These are phyloP conservation scores for Fusarium newnesense DNA, from an alignment of 2,329 filamentous ascomycete genomes.

Conservation along the genomic window DNA sequence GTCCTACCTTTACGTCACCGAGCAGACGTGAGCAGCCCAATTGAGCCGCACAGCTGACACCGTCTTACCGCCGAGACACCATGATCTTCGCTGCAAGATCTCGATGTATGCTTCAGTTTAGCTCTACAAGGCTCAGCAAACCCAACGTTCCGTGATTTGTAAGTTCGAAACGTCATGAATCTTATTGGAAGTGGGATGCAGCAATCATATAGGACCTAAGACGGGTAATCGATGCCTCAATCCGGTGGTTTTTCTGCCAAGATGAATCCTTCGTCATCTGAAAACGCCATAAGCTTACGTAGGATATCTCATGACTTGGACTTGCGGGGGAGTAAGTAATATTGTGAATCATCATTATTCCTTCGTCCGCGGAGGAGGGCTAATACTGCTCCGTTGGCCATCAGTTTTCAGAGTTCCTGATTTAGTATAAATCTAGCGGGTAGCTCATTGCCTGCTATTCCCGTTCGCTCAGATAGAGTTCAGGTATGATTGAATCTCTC, in stretches of 20 bases:
- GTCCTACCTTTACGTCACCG: background rate
- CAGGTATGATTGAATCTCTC: accelerated
- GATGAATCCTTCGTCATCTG: background rate
- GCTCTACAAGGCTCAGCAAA: accelerated
- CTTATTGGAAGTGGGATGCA: too few relatives aligned
- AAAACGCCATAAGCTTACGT: background rate
- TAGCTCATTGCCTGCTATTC: background rate
- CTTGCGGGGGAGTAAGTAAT: background rate
- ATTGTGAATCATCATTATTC: accelerated
- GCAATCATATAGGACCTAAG: accelerated
- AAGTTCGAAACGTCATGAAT: background rate
- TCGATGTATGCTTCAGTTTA: too few relatives aligned
- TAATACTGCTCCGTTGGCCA: background rate
- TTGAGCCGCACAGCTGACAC: background rate
- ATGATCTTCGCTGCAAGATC: background rate
- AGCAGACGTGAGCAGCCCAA: too few relatives aligned
- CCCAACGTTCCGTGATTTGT: too few relatives aligned
- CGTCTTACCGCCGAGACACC: background rate
- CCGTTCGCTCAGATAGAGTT: too few relatives aligned
- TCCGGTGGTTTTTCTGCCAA: accelerated
- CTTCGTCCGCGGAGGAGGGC: accelerated
- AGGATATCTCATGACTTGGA: background rate
- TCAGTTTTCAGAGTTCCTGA: accelerated
- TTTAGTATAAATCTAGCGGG: background rate
- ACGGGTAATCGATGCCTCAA: accelerated